These are phyloP conservation scores for Gamsiella multidivaricata DNA, from an alignment of 192 early-diverging fungal species.

Conservation along the genomic window DNA sequence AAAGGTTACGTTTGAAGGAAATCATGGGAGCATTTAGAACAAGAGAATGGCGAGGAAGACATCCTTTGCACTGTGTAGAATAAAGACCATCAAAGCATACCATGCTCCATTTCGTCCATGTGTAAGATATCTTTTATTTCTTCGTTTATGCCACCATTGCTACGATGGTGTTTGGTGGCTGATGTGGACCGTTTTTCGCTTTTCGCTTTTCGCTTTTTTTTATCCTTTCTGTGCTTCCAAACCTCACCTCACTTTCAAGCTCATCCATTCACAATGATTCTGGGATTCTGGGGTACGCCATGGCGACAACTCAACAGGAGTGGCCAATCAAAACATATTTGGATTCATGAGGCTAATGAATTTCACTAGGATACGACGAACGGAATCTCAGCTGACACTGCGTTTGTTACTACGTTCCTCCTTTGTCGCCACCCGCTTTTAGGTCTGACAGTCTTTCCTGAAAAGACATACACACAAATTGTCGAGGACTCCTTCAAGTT, in stretches of 20 bases:
- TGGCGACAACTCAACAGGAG: background rate
- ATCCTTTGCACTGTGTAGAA: no score
- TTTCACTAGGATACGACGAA: no score
- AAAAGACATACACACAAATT: conserved; percentile 80
- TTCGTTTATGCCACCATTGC: no score
- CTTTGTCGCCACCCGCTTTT: background rate
- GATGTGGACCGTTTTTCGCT: no score
- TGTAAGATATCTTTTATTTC: no score
- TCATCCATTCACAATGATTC: conserved; percentile 61
- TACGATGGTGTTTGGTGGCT: no score
- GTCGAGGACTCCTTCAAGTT: conserved; percentile 85
- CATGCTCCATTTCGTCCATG: no score
- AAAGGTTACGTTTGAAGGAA: conserved; percentile 6
- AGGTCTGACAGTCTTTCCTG: conserved; percentile 75
- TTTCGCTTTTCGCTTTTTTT: background rate
- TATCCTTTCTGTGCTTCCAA: background rate
- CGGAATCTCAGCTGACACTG: no score
- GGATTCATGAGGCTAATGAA: no score
- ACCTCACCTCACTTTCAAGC: background rate
- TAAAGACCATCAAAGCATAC: no score
- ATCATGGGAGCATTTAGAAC: no score
- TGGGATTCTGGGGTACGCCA: conserved; percentile 69
- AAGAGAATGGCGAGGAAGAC: no score
- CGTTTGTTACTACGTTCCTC: background rate
- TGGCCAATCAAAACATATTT: background rate